phyloP scores from a whole-genome alignment of 768 basidiomycete species.

The Russula ochroleuca region DNA sequence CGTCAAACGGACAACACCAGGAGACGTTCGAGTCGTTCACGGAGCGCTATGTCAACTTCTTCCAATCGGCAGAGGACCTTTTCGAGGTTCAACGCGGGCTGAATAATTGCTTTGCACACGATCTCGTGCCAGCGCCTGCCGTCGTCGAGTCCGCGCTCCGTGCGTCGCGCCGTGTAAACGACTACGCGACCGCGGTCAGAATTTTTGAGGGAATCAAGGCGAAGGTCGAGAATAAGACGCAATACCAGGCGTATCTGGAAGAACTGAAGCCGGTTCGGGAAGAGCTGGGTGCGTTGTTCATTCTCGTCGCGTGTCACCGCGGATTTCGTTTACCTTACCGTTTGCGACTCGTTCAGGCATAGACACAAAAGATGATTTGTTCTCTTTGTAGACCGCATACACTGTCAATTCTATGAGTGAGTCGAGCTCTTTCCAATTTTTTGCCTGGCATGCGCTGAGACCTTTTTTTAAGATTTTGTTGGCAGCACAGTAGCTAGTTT shows the following conservation, averaged over 20 bases:
- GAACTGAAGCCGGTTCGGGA: constrained; percentile 85
- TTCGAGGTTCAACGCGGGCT: constrained; percentile 99
- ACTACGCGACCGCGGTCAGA: constrained; percentile 95
- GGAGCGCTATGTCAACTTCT: constrained; percentile 90
- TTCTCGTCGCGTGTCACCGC: not conserved
- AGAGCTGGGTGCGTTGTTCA: constrained; percentile 71
- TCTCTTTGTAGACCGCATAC: constrained; percentile 39
- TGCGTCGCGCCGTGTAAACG: constrained; percentile 88
- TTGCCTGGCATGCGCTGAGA: not conserved
- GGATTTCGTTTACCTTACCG: constrained; percentile 3
- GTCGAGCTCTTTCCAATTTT: not conserved
- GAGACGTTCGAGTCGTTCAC: constrained; percentile 95
- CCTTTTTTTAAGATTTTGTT: constrained; percentile 6
- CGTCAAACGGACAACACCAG: constrained; percentile 65
- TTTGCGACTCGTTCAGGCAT: constrained; percentile 42
- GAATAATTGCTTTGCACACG: constrained; percentile 99
- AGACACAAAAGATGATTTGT: constrained; percentile 60
- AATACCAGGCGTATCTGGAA: constrained; percentile 90
- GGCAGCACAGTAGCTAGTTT: constrained; percentile 24
- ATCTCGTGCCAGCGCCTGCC: constrained; percentile 80
- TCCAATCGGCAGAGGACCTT: constrained; percentile 87
- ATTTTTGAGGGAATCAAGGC: constrained; percentile 94
- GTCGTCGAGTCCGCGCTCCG: constrained; percentile 86
- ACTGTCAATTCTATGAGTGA: constrained; percentile 13
- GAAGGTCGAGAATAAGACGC: constrained; percentile 96